Conservation (phyloP, 768 basidiomycete genomes). For the Tubosaeta sp. region DNA sequence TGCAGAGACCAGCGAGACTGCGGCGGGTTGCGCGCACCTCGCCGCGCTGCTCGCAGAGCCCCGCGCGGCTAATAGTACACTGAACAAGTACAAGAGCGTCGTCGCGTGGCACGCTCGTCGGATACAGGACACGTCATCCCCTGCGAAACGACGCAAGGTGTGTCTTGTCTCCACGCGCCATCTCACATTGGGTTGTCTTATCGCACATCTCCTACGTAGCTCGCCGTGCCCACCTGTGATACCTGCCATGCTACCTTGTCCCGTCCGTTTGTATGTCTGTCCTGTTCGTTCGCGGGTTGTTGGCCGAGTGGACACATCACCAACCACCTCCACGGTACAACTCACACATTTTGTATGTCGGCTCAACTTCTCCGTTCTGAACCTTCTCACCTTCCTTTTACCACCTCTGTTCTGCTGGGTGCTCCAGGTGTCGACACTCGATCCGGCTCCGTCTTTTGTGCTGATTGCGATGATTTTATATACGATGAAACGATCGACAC, state of each 20-base stretch:
- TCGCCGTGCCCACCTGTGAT: conserved; percentile 59
- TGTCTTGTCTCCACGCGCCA: conserved; percentile 13
- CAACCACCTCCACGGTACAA: conserved; percentile 51
- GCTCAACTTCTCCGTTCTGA: neutral
- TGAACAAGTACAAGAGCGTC: conserved; percentile 50
- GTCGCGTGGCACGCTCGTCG: conserved; percentile 52
- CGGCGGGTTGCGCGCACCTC: conserved; percentile 39
- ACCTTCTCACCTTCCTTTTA: neutral
- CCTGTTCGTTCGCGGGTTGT: conserved; percentile 68
- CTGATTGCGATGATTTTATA: conserved; percentile 70
- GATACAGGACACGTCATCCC: conserved; percentile 41
- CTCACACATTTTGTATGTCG: conserved; percentile 65
- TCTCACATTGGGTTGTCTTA: neutral
- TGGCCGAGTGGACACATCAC: conserved; percentile 59
- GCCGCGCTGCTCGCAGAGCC: conserved; percentile 34
- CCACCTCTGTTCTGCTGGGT: neutral
- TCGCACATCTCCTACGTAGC: conserved; percentile 26
- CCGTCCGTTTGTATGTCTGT: conserved; percentile 68
- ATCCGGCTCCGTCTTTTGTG: conserved; percentile 73
- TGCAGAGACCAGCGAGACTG: conserved; percentile 4
- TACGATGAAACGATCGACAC: conserved; percentile 53
- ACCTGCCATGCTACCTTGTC: conserved; percentile 52
- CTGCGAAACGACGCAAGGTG: conserved; percentile 66
- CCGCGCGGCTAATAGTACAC: conserved; percentile 21
- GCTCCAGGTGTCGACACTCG: conserved; percentile 64